Conservation (phyloP, 2,329 filamentous ascomycete species). For the Ascocoryne sarcoides region DNA sequence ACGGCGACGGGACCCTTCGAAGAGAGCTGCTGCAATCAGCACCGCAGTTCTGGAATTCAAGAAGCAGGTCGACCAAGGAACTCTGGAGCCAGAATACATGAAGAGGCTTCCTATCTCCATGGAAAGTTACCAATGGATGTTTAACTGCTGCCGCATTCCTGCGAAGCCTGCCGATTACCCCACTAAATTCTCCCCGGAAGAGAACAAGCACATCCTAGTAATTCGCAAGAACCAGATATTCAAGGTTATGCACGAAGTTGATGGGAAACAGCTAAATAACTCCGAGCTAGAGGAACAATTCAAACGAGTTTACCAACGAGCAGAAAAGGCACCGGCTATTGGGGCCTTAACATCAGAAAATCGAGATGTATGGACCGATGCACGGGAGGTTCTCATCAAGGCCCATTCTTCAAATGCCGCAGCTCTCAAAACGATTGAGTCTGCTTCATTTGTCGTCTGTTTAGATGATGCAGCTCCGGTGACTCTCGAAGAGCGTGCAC, state of each 20-base stretch:
- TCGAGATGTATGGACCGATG: conserved; percentile 85
- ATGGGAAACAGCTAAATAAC: conserved; percentile 78
- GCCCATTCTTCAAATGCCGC: conserved; percentile 73
- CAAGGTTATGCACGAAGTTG: conserved; percentile 76
- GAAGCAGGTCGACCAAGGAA: conserved; percentile 73
- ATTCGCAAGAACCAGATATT: conserved; percentile 97
- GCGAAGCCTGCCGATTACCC: conserved; percentile 75
- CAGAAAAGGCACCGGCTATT: conserved; percentile 63
- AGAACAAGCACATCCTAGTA: conserved; percentile 81
- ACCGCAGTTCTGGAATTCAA: conserved; percentile 88
- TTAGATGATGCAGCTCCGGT: conserved; percentile 86
- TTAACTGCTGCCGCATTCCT: conserved; percentile 83
- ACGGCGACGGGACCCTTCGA: conserved; percentile 75
- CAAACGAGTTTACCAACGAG: conserved; percentile 70
- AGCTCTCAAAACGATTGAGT: conserved; percentile 73
- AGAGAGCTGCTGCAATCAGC: conserved; percentile 85
- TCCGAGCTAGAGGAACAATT: conserved; percentile 89
- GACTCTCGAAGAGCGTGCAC: conserved; percentile 89
- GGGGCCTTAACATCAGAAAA: conserved; percentile 86
- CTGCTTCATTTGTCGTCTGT: conserved; percentile 84
- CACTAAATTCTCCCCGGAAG: conserved; percentile 64
- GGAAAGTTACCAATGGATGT: conserved; percentile 99
- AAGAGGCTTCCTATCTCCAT: conserved; percentile 95
- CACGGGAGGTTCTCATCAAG: conserved; percentile 64
- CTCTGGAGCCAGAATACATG: conserved; percentile 96